Conservation (phyloP, 495 filamentous ascomycete genomes). For the Sabuloglossum arenarium region DNA sequence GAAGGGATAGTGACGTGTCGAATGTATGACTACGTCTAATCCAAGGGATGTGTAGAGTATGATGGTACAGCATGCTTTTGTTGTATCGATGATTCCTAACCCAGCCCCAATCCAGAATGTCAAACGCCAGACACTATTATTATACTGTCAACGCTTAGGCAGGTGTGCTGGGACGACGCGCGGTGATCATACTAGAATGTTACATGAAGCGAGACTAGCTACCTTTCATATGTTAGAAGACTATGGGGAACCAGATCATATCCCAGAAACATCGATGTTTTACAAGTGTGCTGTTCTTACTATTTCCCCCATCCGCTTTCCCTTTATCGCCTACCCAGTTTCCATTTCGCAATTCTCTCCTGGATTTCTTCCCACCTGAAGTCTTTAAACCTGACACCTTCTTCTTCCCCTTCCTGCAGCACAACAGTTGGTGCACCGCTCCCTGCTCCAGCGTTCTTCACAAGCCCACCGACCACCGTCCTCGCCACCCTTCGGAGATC, state of each 20-base stretch:
- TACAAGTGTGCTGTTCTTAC: background rate
- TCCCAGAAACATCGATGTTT: background rate
- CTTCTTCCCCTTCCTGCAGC: slow-evolving; percentile 54
- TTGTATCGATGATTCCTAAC: background rate
- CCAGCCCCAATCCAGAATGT: background rate
- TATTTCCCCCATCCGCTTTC: background rate
- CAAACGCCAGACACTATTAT: background rate
- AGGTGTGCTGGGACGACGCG: no score
- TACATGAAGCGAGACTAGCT: no score
- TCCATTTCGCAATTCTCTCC: slow-evolving; percentile 63
- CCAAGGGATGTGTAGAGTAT: no score
- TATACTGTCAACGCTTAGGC: background rate
- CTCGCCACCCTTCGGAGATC: slow-evolving; percentile 76
- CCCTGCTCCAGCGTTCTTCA: slow-evolving; percentile 54
- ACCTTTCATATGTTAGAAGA: no score
- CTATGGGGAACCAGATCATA: background rate
- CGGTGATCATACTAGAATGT: no score
- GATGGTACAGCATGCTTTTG: background rate
- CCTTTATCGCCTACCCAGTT: slow-evolving; percentile 45
- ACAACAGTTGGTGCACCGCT: slow-evolving; percentile 90
- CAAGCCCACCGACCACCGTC: slow-evolving; percentile 53
- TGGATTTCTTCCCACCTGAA: slow-evolving; percentile 83
- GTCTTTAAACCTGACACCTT: slow-evolving; percentile 27
- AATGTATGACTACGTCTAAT: no score
- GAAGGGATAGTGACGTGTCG: no score